These are phyloP conservation scores for Ophiostoma ips DNA, from an alignment of 2,329 filamentous ascomycete species.

Conservation along the genomic window DNA sequence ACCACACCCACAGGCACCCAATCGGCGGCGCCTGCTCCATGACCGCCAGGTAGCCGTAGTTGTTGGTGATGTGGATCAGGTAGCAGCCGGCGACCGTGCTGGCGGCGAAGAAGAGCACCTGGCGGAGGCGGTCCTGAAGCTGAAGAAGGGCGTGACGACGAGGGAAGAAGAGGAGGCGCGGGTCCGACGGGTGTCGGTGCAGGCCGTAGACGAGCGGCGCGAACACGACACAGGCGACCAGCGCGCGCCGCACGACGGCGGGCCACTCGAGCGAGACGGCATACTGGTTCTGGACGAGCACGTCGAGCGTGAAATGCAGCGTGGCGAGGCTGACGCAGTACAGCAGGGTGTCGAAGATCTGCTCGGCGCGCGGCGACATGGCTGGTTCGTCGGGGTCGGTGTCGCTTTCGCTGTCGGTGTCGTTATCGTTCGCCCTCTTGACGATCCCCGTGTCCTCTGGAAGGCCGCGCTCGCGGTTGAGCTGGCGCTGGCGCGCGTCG, in stretches of 20 bases:
- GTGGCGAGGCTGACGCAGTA: slow-evolving; percentile 51
- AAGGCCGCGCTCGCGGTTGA: slow-evolving; percentile 16
- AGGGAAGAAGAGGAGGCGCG: slow-evolving; percentile 32
- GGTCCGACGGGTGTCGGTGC: slow-evolving; percentile 37
- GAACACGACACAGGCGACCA: slow-evolving; percentile 42
- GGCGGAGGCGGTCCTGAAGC: slow-evolving; percentile 35
- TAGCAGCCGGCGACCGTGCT: slow-evolving; percentile 58
- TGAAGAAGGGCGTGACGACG: slow-evolving; percentile 23
- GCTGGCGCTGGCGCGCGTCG: slow-evolving; percentile 26
- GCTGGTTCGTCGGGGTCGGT: slow-evolving; percentile 18
- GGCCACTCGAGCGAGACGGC: slow-evolving; percentile 50
- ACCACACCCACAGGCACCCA: slow-evolving; percentile 87
- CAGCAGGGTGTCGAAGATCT: slow-evolving; percentile 40
- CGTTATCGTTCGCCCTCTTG: slow-evolving; percentile 20
- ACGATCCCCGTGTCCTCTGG: not conserved
- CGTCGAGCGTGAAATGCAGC: slow-evolving; percentile 65
- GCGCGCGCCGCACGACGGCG: slow-evolving; percentile 37
- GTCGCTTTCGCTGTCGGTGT: slow-evolving; percentile 19
- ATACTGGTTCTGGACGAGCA: slow-evolving; percentile 68
- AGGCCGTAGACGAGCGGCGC: slow-evolving; percentile 40
- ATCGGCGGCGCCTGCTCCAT: slow-evolving; percentile 88
- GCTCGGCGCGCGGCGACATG: slow-evolving; percentile 33
- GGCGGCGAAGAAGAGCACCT: slow-evolving; percentile 47
- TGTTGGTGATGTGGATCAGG: slow-evolving; percentile 69
- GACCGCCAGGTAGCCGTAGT: slow-evolving; percentile 65